These are phyloP conservation scores for Candida ascalaphidarum DNA, from an alignment of 805 yeast genomes.

Conservation along the genomic window DNA sequence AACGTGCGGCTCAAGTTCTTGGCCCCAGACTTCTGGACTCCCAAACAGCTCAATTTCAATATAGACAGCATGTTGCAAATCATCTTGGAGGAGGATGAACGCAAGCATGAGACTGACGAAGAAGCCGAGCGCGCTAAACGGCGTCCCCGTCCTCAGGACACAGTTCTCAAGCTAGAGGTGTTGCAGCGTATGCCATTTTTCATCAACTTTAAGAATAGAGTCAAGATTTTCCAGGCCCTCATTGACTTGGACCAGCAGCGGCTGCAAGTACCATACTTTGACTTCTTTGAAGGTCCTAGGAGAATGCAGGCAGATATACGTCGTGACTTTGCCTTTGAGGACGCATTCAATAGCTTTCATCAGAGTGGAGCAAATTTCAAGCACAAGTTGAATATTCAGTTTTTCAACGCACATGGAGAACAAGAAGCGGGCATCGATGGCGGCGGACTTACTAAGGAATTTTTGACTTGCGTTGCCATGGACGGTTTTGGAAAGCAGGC, in stretches of 20 bases:
- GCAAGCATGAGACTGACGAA: slow-evolving; percentile 5
- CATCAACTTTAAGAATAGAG: slow-evolving; percentile 68
- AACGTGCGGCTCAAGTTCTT: slow-evolving; percentile 55
- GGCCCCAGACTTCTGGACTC: slow-evolving; percentile 45
- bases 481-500: slow-evolving; percentile 47
- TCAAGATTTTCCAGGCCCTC: slow-evolving; percentile 57
- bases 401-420: slow-evolving; percentile 50
- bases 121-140: slow-evolving; percentile 1
- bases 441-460: slow-evolving; percentile 92
- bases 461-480: slow-evolving; percentile 61
- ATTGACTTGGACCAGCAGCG: slow-evolving; percentile 43
- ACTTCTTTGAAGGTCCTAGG: slow-evolving; percentile 8
- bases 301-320: slow-evolving; percentile 46
- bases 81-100: slow-evolving; percentile 37
- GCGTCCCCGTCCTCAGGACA: slow-evolving; percentile 2
- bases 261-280: slow-evolving; percentile 8
- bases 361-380: slow-evolving; percentile 49
- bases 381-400: slow-evolving; percentile 50
- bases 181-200: slow-evolving; percentile 68
- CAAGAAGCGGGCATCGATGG: slow-evolving; percentile 93
- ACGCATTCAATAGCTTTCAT: slow-evolving; percentile 58
- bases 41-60: slow-evolving; percentile 20
- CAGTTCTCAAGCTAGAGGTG: slow-evolving; percentile 34
- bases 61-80: slow-evolving; percentile 25
- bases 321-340: slow-evolving; percentile 64